phyloP scores from a whole-genome alignment of 192 early-diverging fungal species.

The Lunasporangiospora selenospora region DNA sequence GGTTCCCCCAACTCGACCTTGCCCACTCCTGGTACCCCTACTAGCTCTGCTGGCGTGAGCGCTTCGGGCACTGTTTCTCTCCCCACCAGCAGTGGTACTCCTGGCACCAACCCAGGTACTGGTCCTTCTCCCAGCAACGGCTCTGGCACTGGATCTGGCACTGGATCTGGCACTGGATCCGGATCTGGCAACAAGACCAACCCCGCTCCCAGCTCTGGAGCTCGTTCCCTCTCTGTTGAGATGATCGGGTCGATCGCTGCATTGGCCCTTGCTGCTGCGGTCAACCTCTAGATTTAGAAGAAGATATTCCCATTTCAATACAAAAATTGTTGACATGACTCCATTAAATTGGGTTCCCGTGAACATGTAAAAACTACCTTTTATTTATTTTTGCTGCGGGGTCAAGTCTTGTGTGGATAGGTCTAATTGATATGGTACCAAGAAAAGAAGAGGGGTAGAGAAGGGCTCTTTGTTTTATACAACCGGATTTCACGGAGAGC shows the following conservation, averaged over 20 bases:
- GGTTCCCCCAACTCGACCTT: conserved; percentile 8
- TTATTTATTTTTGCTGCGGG: too few species aligned
- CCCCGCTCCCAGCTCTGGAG: not conserved
- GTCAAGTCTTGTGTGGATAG: too few species aligned
- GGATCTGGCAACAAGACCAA: not conserved
- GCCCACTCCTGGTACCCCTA: not conserved
- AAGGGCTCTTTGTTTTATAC: too few species aligned
- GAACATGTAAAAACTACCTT: too few species aligned
- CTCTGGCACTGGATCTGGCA: not conserved
- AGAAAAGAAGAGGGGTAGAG: too few species aligned
- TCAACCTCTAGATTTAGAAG: conserved; percentile 4
- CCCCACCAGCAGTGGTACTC: not conserved
- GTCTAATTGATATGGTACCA: too few species aligned
- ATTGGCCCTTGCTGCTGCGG: not conserved
- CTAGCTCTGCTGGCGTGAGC: too few species aligned
- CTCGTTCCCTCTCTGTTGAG: conserved; percentile 5
- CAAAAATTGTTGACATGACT: too few species aligned
- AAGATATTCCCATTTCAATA: too few species aligned
- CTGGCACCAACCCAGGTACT: not conserved
- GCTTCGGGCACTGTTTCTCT: not conserved
- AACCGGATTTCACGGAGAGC: too few species aligned
- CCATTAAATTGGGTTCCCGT: too few species aligned
- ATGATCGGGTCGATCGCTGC: conserved; percentile 12
- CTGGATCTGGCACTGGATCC: not conserved
- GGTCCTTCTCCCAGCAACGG: not conserved